Evolutionary conservation across 345 rosid species (phyloP).

Genomic region (Triadica sebifera): DNA sequence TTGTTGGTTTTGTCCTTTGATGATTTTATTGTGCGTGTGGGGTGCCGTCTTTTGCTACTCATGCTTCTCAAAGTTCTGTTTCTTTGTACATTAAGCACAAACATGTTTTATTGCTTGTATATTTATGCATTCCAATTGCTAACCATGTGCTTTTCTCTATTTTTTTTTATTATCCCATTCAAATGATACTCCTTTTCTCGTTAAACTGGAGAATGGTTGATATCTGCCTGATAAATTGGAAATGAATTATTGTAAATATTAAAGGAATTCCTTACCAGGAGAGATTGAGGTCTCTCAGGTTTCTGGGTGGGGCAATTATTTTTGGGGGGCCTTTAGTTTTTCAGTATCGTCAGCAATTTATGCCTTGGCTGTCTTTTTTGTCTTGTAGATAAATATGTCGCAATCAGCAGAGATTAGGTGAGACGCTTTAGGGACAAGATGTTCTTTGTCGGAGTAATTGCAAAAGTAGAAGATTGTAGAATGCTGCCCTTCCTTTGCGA

Average conservation of each 20-base stretch:
- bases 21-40: not conserved
- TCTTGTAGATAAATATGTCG: constrained; percentile 11
- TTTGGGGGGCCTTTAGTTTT: not conserved
- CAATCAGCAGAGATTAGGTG: constrained; percentile 10
- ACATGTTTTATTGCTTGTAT: not conserved
- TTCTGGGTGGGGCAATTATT: not conserved
- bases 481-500: not conserved
- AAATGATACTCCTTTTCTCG: not conserved
- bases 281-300: not conserved
- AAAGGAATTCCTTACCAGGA: not conserved
- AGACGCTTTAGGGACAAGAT: not conserved
- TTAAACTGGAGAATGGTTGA: not conserved
- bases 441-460: not conserved
- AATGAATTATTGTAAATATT: not conserved
- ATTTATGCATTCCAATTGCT: not conserved
- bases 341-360: too few species aligned
- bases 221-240: not conserved
- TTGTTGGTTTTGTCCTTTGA: not conserved
- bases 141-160: not conserved
- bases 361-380: not conserved
- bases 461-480: constrained; percentile 7
- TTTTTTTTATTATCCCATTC: not conserved
- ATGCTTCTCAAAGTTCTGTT: too few species aligned
- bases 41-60: not conserved
- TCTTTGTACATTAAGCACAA: not conserved